Evolutionary conservation across 345 rosid genomes (phyloP).

Genomic region (Citrus medica): DNA sequence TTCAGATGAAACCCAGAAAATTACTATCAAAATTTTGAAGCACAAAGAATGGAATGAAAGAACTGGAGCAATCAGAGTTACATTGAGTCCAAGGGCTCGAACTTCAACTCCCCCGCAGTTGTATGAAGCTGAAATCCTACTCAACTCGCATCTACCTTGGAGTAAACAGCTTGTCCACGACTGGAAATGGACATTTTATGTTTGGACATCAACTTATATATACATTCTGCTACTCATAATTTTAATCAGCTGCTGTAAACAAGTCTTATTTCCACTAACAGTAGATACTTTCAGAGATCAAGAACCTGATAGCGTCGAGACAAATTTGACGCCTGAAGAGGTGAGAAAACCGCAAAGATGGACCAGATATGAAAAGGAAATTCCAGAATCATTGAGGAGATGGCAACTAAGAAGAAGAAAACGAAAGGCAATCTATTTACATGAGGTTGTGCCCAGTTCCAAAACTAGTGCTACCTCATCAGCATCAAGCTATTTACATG

Average conservation of each 20-base stretch:
- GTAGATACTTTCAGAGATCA: not conserved
- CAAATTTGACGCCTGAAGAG: slow-evolving; percentile 1
- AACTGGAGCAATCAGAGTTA: slow-evolving; percentile 47
- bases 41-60: slow-evolving; percentile 65
- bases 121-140: slow-evolving; percentile 53
- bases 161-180: slow-evolving; percentile 49
- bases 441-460: slow-evolving; percentile 1
- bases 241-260: slow-evolving; percentile 40
- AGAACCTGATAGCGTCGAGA: not conserved
- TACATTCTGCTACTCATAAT: slow-evolving; percentile 33
- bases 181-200: slow-evolving; percentile 79
- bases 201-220: slow-evolving; percentile 58
- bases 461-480: slow-evolving; percentile 18
- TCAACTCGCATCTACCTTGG: slow-evolving; percentile 66
- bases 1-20: slow-evolving; percentile 61
- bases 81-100: slow-evolving; percentile 63
- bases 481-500: slow-evolving; percentile 20
- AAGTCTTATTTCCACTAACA: slow-evolving; percentile 36
- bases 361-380: slow-evolving; percentile 11
- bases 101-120: slow-evolving; percentile 55
- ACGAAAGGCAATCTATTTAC: slow-evolving; percentile 34
- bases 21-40: slow-evolving; percentile 34
- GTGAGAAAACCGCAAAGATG: slow-evolving; percentile 1
- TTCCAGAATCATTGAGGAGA: slow-evolving; percentile 35
- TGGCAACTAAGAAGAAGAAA: slow-evolving; percentile 39